Conservation (phyloP, 2,329 filamentous ascomycete genomes). For the Fusarium chuoi region DNA sequence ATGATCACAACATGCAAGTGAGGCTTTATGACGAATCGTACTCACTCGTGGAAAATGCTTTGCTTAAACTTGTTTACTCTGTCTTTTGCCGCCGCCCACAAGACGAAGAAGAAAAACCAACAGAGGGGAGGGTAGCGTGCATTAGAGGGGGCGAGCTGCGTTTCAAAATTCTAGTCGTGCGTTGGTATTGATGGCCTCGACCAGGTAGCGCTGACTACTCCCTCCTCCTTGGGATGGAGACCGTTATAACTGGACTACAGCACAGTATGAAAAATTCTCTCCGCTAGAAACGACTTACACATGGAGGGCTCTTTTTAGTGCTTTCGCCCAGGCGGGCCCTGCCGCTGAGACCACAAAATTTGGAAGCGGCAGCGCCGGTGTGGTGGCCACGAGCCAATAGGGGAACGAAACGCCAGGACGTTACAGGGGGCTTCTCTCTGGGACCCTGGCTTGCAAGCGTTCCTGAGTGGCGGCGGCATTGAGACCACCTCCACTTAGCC, state of each 20-base stretch:
- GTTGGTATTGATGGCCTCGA: slow-evolving; percentile 25
- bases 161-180: slow-evolving; percentile 23
- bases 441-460: slow-evolving; percentile 22
- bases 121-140: slow-evolving; percentile 1
- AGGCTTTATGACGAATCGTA: slow-evolving; percentile 20
- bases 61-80: neutral
- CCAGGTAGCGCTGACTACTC: slow-evolving; percentile 23
- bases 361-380: slow-evolving; percentile 25
- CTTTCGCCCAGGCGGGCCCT: slow-evolving; percentile 39
- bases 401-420: neutral
- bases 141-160: slow-evolving; percentile 17
- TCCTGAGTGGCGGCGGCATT: slow-evolving; percentile 39
- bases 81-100: neutral
- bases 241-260: neutral
- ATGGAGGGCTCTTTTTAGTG: slow-evolving; percentile 1
- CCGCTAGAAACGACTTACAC: neutral
- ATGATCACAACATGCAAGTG: slow-evolving; percentile 4
- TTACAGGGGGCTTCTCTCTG: slow-evolving; percentile 24
- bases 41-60: neutral
- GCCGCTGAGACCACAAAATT: slow-evolving; percentile 34
- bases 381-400: slow-evolving; percentile 20
- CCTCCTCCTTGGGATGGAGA: neutral
- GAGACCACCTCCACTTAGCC: slow-evolving; percentile 26
- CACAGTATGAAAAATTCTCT: slow-evolving; percentile 17
- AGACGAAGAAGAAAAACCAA: slow-evolving; percentile 9